Evolutionary conservation across 148 eudicot genomes (phyloP), one percentile per base, ranked within the genome.

Genomic region (Polygonum aviculare): DNA sequence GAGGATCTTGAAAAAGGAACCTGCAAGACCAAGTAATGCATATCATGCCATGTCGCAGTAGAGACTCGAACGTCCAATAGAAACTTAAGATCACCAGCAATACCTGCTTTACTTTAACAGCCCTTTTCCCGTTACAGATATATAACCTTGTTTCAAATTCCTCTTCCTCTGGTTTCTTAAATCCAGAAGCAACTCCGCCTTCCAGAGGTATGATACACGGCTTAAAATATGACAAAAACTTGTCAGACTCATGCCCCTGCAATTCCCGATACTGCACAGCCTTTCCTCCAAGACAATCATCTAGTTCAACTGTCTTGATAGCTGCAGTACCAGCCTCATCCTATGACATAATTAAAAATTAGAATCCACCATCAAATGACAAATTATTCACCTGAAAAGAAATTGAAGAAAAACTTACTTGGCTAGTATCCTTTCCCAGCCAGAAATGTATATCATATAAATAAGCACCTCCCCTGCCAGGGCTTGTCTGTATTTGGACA

Each of bases 241-340:
- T 96, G 86, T 96, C 99, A 76, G 97, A 89, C 77, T 96, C 99
- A 75, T 86, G 88, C 62, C 97, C 98, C 85, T 96, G 99, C 70
- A 88, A 80, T 83, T 96, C 99, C 77, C 99, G 89, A 79, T 96
- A 84, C 82, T 96, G 99, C 72, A 93, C 90, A 48, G 99, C 99
- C 76, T 88, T 92, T 22, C 99, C 99, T 35, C 99, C 98, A 81
- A 96, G 96, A 80, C 83, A 74, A 49, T 88, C 94, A 86, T 96
- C 99, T 73, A 96, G 90, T 79, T 96, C 99, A 48, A 96, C 97
- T 74, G 99, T 84, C 86, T 96, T 96, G 60, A 96, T 90, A 16
- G 99, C 99, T 80, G 99, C 98, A 51, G 99, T 83, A 80, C 99
- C 99, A 69, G 97, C 89, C 85, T 96, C 99, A 85, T 96, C 99